phyloP scores from a whole-genome alignment of 2,329 filamentous ascomycete species.

The Ophiocordyceps sinensis region DNA sequence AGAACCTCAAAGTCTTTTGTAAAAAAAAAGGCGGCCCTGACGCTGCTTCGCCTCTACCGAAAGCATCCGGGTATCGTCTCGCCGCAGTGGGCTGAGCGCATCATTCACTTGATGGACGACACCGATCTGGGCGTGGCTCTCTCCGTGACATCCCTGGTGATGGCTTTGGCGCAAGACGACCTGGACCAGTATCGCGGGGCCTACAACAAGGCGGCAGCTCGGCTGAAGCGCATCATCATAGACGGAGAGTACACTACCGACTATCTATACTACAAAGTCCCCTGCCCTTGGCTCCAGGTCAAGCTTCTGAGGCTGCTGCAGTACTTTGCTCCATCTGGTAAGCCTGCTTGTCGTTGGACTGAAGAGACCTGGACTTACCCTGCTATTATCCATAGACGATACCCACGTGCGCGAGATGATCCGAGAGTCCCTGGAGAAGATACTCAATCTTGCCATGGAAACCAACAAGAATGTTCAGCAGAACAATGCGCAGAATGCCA shows the following conservation, averaged over 20 bases:
- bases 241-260: slow-evolving; percentile 81
- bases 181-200: slow-evolving; percentile 88
- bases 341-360: slow-evolving; percentile 7
- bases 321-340: slow-evolving; percentile 90
- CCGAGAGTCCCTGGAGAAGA: slow-evolving; percentile 78
- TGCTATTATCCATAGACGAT: slow-evolving; percentile 48
- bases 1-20: slow-evolving; percentile 83
- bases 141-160: slow-evolving; percentile 89
- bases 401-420: slow-evolving; percentile 85
- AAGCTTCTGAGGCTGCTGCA: slow-evolving; percentile 85
- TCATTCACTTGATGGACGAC: slow-evolving; percentile 98
- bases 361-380: neutral
- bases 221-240: slow-evolving; percentile 78
- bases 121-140: slow-evolving; percentile 84
- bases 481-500: slow-evolving; percentile 96
- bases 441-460: slow-evolving; percentile 82
- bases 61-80: slow-evolving; percentile 91
- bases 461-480: slow-evolving; percentile 97
- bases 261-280: slow-evolving; percentile 99
- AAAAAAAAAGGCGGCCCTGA: slow-evolving; percentile 97
- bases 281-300: slow-evolving; percentile 95
- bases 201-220: slow-evolving; percentile 83
- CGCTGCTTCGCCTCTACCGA: slow-evolving; percentile 80
- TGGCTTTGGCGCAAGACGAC: slow-evolving; percentile 86
- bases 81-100: slow-evolving; percentile 92